These are phyloP conservation scores for Lentinula sp. DNA, from an alignment of 768 basidiomycete species.

Conservation along the genomic window DNA sequence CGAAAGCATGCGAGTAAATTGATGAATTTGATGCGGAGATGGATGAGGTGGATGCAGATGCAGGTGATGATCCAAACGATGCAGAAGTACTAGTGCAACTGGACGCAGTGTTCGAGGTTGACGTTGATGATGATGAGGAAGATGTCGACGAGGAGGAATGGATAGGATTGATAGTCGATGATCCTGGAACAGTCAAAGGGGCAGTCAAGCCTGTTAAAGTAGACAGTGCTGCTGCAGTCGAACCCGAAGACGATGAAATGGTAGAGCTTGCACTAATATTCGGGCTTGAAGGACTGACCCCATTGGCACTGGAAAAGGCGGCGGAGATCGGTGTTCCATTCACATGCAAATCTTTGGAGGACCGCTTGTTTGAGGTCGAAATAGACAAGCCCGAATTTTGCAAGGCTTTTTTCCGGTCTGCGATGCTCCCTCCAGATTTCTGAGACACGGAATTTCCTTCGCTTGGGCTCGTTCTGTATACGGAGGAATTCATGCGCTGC, in stretches of 20 bases:
- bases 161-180: slow-evolving; percentile 10
- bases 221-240: neutral
- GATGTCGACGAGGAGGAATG: neutral
- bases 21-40: slow-evolving; percentile 16
- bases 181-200: slow-evolving; percentile 35
- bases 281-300: neutral
- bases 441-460: slow-evolving; percentile 28
- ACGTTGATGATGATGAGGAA: slow-evolving; percentile 14
- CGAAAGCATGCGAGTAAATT: slow-evolving; percentile 51
- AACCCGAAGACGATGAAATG: neutral
- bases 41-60: neutral
- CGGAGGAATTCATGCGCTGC: neutral
- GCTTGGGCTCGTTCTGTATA: slow-evolving; percentile 7
- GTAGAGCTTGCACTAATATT: neutral
- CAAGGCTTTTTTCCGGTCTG: slow-evolving; percentile 74
- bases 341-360: slow-evolving; percentile 1
- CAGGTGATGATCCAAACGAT: slow-evolving; percentile 17
- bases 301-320: neutral
- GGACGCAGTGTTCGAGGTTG: neutral
- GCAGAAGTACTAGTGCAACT: slow-evolving; percentile 23
- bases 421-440: slow-evolving; percentile 63
- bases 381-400: slow-evolving; percentile 66
- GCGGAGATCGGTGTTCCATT: neutral
- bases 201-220: slow-evolving; percentile 7
- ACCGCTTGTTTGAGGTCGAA: slow-evolving; percentile 33